Evolutionary conservation across 768 basidiomycete genomes (phyloP), one percentile per base, ranked within the genome.

Genomic region (Holtermannia corniformis): DNA sequence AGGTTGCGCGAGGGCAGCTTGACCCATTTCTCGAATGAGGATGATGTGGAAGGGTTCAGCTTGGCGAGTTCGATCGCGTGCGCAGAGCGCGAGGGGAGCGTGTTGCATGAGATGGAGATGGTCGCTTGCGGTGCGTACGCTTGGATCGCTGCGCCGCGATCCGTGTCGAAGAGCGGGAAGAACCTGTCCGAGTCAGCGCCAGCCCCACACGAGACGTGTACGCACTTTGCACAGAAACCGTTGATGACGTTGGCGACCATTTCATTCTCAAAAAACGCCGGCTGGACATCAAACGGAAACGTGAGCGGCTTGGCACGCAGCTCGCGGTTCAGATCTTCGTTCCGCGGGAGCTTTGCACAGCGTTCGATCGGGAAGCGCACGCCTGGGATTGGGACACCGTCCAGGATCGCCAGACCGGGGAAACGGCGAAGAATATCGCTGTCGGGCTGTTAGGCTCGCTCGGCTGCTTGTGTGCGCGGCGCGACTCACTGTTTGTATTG

Each of bases 81-180:
- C 19, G 47, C 20, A 1, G 67, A 68, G 14, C 91, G 84, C 5
- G 78, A 70, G 3, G 87, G 87, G 56, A 92, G 85, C 4, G 80
- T 92, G 68, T 91, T 92, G 62, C 81, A 81, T 19, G 84, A 85
- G 68, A 84, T 86, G 0, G 91, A 95, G 69, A 96, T 91, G 5
- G 90, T 92, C n/a, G 92, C 86, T 11, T 79, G 74, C 0, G 86
- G 81, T 54, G 86, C 81, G 68, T 97, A 99, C 19, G 79, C 87
- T 44, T 83, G 77, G 14, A 80, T 64, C 4, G 96, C 78, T 0
- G 76, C 73, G 0, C 78, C 72, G 16, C 93, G 82, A 58, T 86
- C 81, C 19, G 75, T 78, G 70, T 99, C 95, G 70, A 87, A 92
- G 1, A 81, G 70, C 7, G 83, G 80, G 74, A 96, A 91, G 73